Percentiles rank a stretch among this genome's conserved stretches.
Evolutionary conservation across 352 stramenopile species (phyloP).

Genomic region (Peronosclerospora sorghi): DNA sequence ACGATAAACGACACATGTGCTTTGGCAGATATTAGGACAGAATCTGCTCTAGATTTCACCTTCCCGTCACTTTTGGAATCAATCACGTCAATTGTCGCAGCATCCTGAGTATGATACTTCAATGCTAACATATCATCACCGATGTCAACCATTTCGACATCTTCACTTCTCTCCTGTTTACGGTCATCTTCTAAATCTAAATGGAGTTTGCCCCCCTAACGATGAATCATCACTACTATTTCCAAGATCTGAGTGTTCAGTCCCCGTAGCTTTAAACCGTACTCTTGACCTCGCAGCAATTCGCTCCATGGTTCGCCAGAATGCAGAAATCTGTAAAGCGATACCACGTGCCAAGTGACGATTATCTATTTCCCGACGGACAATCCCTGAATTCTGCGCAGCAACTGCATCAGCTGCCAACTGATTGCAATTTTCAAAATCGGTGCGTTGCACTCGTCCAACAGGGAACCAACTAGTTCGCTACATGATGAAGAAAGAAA

Average conservation of each 20-base stretch:
- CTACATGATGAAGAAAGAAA: slow-evolving; percentile 45
- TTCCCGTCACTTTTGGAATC: slow-evolving; percentile 13
- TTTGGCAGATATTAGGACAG: slow-evolving; percentile 15
- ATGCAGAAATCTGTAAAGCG: slow-evolving; percentile 59
- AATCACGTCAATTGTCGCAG: slow-evolving; percentile 7
- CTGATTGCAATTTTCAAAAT: slow-evolving; percentile 27
- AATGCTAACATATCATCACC: slow-evolving; percentile 14
- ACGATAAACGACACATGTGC: slow-evolving; percentile 36
- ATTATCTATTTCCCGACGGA: slow-evolving; percentile 53
- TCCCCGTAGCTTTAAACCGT: slow-evolving; percentile 40
- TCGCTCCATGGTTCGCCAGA: slow-evolving; percentile 79
- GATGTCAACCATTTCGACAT: slow-evolving; percentile 1
- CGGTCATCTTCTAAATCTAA: slow-evolving; percentile 16
- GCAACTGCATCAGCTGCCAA: slow-evolving; percentile 50
- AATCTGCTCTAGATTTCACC: slow-evolving; percentile 2
- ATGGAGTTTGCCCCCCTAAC: slow-evolving; percentile 3
- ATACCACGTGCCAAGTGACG: slow-evolving; percentile 56
- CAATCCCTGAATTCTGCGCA: slow-evolving; percentile 54
- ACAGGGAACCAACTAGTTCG: slow-evolving; percentile 34
- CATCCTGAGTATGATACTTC: slow-evolving; percentile 32
- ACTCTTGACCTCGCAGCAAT: slow-evolving; percentile 70
- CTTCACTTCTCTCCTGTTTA: slow-evolving; percentile 14
- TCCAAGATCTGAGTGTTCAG: slow-evolving; percentile 5
- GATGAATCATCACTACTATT: slow-evolving; percentile 2
- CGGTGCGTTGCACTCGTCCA: slow-evolving; percentile 38